A percentile compares a stretch with the other conserved stretches of the same genome.
Conservation (phyloP, 2,329 filamentous ascomycete species). For the Fusarium sp. region DNA sequence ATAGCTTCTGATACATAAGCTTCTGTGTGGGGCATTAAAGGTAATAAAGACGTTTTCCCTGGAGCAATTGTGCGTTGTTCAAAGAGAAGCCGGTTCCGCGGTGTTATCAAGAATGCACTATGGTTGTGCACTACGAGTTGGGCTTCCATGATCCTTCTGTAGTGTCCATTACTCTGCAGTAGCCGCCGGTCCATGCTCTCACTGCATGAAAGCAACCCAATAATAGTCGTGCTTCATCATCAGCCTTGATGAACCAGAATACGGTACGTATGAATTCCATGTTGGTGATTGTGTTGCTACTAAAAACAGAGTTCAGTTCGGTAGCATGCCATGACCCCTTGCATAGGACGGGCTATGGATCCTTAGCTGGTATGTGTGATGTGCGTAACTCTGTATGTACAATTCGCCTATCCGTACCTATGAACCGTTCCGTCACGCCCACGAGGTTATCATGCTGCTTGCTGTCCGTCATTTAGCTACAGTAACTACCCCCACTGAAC, state of each 20-base stretch:
- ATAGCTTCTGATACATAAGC: conserved; percentile 19
- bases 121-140: not conserved
- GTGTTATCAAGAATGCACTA: not conserved
- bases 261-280: conserved; percentile 3
- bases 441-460: conserved; percentile 32
- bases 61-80: conserved; percentile 14
- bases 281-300: conserved; percentile 5
- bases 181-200: conserved; percentile 11
- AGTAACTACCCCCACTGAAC: conserved; percentile 22
- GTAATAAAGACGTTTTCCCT: conserved; percentile 2
- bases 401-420: conserved; percentile 6
- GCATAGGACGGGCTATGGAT: conserved; percentile 24
- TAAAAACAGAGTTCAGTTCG: conserved; percentile 19
- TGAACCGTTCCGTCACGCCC: conserved; percentile 26
- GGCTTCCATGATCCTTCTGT: not conserved
- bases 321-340: conserved; percentile 26
- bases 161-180: not conserved
- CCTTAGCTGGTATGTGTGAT: conserved; percentile 32
- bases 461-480: conserved; percentile 10
- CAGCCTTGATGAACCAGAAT: conserved; percentile 2
- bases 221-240: conserved; percentile 10
- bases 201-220: conserved; percentile 22
- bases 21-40: conserved; percentile 20
- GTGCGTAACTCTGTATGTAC: not conserved
- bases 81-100: not conserved